Conservation (phyloP, 352 stramenopile species). For the Albugo laibachii region DNA sequence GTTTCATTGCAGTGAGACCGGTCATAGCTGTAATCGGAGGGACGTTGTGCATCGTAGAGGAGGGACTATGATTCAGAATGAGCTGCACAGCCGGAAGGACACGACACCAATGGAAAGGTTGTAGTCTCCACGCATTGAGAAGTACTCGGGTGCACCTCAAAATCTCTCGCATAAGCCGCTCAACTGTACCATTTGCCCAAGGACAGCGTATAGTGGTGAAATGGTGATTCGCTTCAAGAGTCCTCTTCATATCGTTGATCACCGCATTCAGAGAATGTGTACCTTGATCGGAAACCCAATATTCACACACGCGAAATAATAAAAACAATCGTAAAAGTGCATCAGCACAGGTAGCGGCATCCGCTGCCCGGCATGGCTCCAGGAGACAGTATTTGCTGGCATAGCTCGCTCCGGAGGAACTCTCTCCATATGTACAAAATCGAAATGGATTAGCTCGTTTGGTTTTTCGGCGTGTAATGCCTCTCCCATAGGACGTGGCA, state of each 20-base stretch:
- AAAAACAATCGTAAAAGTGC: conserved; percentile 3
- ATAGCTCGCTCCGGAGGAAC: conserved; percentile 4
- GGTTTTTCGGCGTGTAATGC: no score
- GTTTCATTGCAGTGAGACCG: not conserved
- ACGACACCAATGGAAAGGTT: not conserved
- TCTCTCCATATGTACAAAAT: conserved; percentile 11
- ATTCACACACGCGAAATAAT: conserved; percentile 2
- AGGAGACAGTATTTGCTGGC: conserved; percentile 12
- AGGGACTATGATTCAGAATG: conserved; percentile 3
- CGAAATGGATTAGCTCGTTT: conserved; percentile 18
- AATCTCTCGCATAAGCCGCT: conserved; percentile 2
- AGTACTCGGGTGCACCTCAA: not conserved
- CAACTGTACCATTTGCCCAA: conserved; percentile 3
- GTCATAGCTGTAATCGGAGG: conserved; percentile 3
- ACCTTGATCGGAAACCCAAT: conserved; percentile 7
- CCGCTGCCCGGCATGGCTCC: no score
- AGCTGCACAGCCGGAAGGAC: not conserved
- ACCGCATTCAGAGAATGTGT: conserved; percentile 9
- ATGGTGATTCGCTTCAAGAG: conserved; percentile 3
- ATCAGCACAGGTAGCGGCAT: conserved; percentile 1
- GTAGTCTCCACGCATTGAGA: not conserved
- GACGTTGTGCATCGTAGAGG: not conserved
- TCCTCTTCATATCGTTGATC: conserved; percentile 2
- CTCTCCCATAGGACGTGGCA: no score
- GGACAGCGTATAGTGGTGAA: conserved; percentile 1